Base-by-base conservation (phyloP, 2,329 filamentous ascomycete species). In the Fusarium nematophilum region DNA sequence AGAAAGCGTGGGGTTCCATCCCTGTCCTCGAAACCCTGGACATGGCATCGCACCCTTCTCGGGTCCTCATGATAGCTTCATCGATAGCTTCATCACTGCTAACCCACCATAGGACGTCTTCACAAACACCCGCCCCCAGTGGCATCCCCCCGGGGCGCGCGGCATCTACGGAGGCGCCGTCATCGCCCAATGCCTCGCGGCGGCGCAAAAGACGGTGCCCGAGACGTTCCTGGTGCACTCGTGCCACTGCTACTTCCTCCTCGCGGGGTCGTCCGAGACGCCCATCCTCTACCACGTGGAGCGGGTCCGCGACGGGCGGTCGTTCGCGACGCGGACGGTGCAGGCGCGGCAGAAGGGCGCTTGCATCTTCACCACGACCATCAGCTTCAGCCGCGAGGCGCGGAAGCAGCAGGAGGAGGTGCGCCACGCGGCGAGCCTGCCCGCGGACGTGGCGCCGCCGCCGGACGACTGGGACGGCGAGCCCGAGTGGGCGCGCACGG, bases 161-260 rank as follows among this genome's bases (percentile, higher is more conserved):
- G 95, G 95, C 57, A 93, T 99, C 76, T 99, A 92, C 71, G 95
- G 95, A 73, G 93, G 93, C 64, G 88, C 91, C 52, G 93, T 96
- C 30, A 97, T 99, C 67, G 93, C 94, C 40, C 94, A 98, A 82
- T 93, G 86, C 70, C 88, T 97, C 21, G 85, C 90, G 38, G 92
- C 95, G 2, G 95, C 92, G 18, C 93, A 97, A 75, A 86, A 88
- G 71, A 99, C 95, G 8, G 91, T 99, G 3, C 89, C 90, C 0
- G 75, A 81, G 21, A 83, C 91, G 72, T 97, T 97, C 76, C 85
- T 88, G 56, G 87, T 95, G 43, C 95, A 99, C 81, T 94, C 90
- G 72, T 97, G 96, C 90, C 95, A 99, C 83, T 98, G 95, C 85
- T 99, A 98, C 81, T 99, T 99, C 76, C 88, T 99, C 27, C 87